These are phyloP conservation scores for Fraxinus sp. DNA, from an alignment of 305 asterid genomes.

Conservation along the genomic window DNA sequence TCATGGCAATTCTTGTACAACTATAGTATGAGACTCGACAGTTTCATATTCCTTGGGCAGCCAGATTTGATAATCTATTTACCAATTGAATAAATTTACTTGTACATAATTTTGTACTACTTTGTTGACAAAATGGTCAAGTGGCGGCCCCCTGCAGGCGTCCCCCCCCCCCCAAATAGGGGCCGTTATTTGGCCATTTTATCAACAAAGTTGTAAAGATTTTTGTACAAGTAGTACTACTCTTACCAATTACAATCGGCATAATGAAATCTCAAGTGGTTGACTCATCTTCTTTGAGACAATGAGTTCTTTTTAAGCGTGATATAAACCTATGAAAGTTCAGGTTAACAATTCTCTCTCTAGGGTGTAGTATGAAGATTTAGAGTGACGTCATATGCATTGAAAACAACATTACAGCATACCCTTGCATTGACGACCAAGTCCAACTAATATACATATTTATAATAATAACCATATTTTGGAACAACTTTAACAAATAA, in stretches of 20 bases:
- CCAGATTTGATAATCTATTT: not conserved
- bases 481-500: not conserved
- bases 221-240: too few relatives aligned
- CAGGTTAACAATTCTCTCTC: not conserved
- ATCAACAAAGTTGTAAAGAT: too few relatives aligned
- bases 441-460: not conserved
- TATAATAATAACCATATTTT: not conserved
- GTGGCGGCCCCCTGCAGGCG: too few relatives aligned
- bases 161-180: too few relatives aligned
- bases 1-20: not conserved
- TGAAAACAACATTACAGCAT: not conserved
- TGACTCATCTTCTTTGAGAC: not conserved
- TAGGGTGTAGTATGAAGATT: not conserved
- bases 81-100: too few relatives aligned
- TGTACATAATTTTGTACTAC: too few relatives aligned
- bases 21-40: not conserved
- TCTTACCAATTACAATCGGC: not conserved
- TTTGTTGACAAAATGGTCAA: too few relatives aligned
- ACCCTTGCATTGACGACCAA: not conserved
- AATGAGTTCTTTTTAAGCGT: not conserved
- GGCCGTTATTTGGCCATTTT: too few relatives aligned
- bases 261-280: not conserved
- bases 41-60: not conserved
- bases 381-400: not conserved
- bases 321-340: not conserved